Evolutionary conservation across 768 basidiomycete genomes (phyloP).

Genomic region (Tricholoma matsutake): DNA sequence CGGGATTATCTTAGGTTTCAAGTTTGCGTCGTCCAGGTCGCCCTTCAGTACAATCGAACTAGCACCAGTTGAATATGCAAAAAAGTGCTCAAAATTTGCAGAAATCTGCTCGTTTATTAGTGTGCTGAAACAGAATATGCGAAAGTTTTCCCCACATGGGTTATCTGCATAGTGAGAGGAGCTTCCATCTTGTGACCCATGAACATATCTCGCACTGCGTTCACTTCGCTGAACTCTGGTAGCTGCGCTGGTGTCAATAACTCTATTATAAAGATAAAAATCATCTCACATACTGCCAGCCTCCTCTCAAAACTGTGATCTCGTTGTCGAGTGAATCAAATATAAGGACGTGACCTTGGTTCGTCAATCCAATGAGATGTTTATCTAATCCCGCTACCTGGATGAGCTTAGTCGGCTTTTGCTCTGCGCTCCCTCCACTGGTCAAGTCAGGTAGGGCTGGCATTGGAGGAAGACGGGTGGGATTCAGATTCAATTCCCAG

Average conservation of each 20-base stretch:
- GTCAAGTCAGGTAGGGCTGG: conserved; percentile 56
- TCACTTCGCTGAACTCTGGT: conserved; percentile 67
- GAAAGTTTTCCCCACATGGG: conserved; percentile 56
- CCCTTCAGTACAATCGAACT: conserved; percentile 78
- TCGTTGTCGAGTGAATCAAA: conserved; percentile 48
- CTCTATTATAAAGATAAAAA: conserved; percentile 1
- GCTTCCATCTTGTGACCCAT: conserved; percentile 17
- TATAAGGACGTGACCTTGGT: conserved; percentile 73
- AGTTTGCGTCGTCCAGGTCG: conserved; percentile 36
- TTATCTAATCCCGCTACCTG: conserved; percentile 80
- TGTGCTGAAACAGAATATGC: not conserved
- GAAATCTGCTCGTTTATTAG: conserved; percentile 57
- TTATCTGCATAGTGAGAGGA: conserved; percentile 57
- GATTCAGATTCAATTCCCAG: conserved; percentile 56
- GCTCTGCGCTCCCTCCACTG: conserved; percentile 22
- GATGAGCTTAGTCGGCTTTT: conserved; percentile 47
- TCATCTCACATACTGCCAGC: conserved; percentile 70
- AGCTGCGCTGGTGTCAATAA: conserved; percentile 41
- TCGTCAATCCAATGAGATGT: conserved; percentile 76
- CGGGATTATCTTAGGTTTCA: conserved; percentile 60
- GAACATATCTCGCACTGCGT: conserved; percentile 37
- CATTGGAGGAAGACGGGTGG: conserved; percentile 55
- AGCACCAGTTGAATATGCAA: conserved; percentile 72
- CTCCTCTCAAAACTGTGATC: conserved; percentile 31
- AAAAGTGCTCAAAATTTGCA: conserved; percentile 79